Base-by-base conservation (phyloP, 2,329 filamentous ascomycete species). In the Penicillium sp. region DNA sequence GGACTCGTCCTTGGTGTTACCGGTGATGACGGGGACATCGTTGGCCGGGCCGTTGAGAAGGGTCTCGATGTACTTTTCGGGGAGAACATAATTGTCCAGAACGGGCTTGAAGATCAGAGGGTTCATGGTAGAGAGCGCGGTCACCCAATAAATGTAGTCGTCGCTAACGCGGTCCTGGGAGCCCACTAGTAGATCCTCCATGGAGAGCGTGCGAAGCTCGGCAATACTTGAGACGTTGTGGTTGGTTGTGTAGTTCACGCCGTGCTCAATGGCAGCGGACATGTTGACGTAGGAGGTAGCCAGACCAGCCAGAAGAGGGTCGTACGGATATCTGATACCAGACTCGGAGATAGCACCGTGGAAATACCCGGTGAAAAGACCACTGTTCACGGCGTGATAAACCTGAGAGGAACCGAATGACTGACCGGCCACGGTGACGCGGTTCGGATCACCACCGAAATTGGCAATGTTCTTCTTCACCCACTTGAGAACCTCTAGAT, bases 11-110 rank as follows among this genome's bases (percentile, higher is more conserved):
- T 66, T 66, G 25, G 64, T 69, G 51, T 71, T 71, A n/a, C 69
- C 69, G 1, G 68, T 71, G 18, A 72, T 63, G 11, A 72, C 54
- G 2, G 70, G 69, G 6, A 72, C 68, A 18, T 71, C 68, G n/a
- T n/a, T n/a, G n/a, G 51, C 67, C 0, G 64, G 60, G 0, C 65
- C 68, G 2, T 61, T 55, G 10, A 51, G 38, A 24, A 71, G 52
- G 1, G 54, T 57, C 27, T 66, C 56, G 9, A 63, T 51, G 50
- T 68, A 68, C 22, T 55, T 66, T 16, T 57, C 54, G 4, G 64
- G 63, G 0, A 68, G 51, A 8, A 64, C 61, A 30, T 64, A 66
- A 22, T 51, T 43, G 36, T 67, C 63, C 0, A 66, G 57, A 11
- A 61, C 57, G 4, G 64, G 62, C 51, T 65, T 66, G 60, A 65